These are phyloP conservation scores for Euphorbia celastroides DNA, from an alignment of 441 rosid species.

Conservation along the genomic window DNA sequence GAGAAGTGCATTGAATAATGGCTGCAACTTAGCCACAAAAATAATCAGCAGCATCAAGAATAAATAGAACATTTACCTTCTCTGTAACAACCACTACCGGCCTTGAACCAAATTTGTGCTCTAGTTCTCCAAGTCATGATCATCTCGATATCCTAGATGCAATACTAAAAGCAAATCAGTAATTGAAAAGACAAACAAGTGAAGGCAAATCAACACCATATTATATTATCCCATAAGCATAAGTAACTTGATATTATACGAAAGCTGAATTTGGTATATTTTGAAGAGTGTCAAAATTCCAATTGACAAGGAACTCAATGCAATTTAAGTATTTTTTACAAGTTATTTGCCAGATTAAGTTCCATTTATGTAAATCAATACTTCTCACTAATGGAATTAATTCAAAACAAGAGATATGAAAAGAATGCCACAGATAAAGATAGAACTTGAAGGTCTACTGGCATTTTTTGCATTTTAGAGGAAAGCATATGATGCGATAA, in stretches of 20 bases:
- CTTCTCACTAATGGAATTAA: neutral
- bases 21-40: neutral
- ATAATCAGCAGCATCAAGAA: neutral
- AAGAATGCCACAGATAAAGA: neutral
- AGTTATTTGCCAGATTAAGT: neutral
- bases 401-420: neutral
- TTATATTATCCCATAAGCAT: neutral
- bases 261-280: constrained; percentile 1
- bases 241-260: neutral
- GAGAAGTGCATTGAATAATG: neutral
- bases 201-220: neutral
- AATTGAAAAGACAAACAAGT: too few species aligned
- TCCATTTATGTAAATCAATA: neutral
- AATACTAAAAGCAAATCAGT: too few species aligned
- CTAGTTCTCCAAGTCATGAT: constrained; percentile 47
- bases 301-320: neutral
- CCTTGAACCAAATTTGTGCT: constrained; percentile 34
- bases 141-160: constrained; percentile 58
- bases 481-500: neutral
- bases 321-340: neutral
- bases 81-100: constrained; percentile 65
- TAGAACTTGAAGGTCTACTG: neutral
- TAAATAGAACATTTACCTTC: constrained; percentile 41
- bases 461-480: neutral
- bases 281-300: neutral